Conservation (phyloP, 371 early-diverging fungal species). For the Haplosporangium sp. region DNA sequence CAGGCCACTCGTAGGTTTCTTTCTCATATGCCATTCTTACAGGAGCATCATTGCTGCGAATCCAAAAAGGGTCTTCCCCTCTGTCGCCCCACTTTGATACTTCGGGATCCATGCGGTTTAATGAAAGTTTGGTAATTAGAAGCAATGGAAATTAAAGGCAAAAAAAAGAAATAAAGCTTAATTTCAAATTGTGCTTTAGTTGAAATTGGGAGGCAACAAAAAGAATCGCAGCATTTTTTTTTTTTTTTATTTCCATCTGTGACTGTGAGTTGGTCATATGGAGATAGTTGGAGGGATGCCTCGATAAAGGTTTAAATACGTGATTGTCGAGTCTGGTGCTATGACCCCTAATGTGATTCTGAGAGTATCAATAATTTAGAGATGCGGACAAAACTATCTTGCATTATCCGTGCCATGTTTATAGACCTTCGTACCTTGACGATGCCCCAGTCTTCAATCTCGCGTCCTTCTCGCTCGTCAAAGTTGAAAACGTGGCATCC, state of each 20-base stretch:
- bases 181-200: not conserved
- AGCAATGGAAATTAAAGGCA: not conserved
- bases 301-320: conserved; percentile 34
- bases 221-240: no score
- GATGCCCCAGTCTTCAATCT: conserved; percentile 17
- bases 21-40: conserved; percentile 23
- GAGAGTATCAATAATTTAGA: not conserved
- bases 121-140: not conserved
- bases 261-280: not conserved
- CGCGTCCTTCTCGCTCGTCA: conserved; percentile 21
- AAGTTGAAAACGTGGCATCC: conserved; percentile 13
- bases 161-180: not conserved
- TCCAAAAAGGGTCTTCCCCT: not conserved
- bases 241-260: no score
- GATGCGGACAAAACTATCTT: conserved; percentile 1
- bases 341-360: conserved; percentile 43
- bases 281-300: conserved; percentile 11
- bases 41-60: conserved; percentile 3
- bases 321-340: conserved; percentile 35
- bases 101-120: conserved; percentile 7
- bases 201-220: no score
- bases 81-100: conserved; percentile 11
- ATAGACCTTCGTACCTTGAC: conserved; percentile 5
- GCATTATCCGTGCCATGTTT: not conserved
- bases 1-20: conserved; percentile 35